Conservation (phyloP, 2,329 filamentous ascomycete genomes). For the Sphaerulina vaccinii region DNA sequence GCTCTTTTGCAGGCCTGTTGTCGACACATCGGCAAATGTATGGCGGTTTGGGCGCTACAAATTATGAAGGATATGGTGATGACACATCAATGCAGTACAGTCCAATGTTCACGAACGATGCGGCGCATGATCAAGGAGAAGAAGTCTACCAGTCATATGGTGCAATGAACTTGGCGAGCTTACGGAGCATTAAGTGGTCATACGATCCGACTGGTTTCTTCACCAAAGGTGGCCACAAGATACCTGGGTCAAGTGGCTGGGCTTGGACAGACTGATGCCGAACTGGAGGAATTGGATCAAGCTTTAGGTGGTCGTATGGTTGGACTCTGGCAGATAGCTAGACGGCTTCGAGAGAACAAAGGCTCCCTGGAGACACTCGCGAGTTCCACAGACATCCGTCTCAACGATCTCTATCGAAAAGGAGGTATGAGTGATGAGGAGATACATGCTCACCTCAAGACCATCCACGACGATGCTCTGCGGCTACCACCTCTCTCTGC, state of each 20-base stretch:
- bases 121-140: constrained; percentile 18
- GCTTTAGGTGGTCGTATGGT: too few relatives aligned
- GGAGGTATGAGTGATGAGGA: too few relatives aligned
- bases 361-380: too few relatives aligned
- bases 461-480: too few relatives aligned
- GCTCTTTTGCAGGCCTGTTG: too few relatives aligned
- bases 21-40: constrained; percentile 8
- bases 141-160: constrained; percentile 26
- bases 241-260: constrained; percentile 7
- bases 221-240: constrained; percentile 23
- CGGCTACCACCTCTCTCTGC: too few relatives aligned
- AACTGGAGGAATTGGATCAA: too few relatives aligned
- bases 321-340: too few relatives aligned
- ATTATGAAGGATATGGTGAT: background rate
- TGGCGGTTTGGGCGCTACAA: background rate
- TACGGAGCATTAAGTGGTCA: constrained; percentile 21
- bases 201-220: constrained; percentile 28
- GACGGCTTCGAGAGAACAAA: too few relatives aligned
- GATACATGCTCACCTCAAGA: too few relatives aligned
- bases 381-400: too few relatives aligned
- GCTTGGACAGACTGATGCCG: background rate
- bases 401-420: too few relatives aligned
- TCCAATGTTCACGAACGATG: constrained; percentile 27
- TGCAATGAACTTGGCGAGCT: constrained; percentile 18
- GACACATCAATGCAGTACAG: constrained; percentile 7